Conservation (phyloP, 2,329 filamentous ascomycete genomes). For the Pseudogymnoascus sp. region DNA sequence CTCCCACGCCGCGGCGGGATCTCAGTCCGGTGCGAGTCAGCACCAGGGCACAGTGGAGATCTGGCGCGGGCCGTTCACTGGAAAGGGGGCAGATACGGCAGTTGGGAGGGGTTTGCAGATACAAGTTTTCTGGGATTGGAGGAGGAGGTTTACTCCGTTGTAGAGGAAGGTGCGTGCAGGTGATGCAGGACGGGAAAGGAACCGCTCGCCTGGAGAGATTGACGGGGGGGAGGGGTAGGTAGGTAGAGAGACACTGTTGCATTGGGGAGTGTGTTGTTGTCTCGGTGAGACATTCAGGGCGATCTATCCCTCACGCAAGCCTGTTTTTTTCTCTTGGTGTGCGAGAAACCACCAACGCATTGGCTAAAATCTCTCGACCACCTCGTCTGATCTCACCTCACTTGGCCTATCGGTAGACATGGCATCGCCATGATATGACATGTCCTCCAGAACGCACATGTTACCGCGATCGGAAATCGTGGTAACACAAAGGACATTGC, state of each 20-base stretch:
- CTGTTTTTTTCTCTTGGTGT: background rate
- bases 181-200: background rate
- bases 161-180: background rate
- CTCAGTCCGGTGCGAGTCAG: background rate
- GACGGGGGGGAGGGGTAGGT: background rate
- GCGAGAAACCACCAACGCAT: background rate
- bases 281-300: background rate
- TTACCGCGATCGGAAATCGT: background rate
- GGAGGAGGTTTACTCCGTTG: background rate
- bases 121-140: background rate
- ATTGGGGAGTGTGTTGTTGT: background rate
- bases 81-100: background rate
- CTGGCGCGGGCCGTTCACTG: background rate
- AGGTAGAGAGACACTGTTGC: background rate
- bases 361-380: background rate
- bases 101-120: background rate
- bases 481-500: background rate
- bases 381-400: background rate
- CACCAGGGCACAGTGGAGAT: background rate
- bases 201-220: conserved; percentile 6
- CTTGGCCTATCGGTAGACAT: background rate
- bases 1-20: background rate
- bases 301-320: background rate
- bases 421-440: background rate
- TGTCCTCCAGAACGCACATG: conserved; percentile 1